A percentile compares a stretch with the other conserved stretches of the same genome.
phyloP scores from a whole-genome alignment of 2,329 filamentous ascomycete species.

The Mollisia scopiformis region DNA sequence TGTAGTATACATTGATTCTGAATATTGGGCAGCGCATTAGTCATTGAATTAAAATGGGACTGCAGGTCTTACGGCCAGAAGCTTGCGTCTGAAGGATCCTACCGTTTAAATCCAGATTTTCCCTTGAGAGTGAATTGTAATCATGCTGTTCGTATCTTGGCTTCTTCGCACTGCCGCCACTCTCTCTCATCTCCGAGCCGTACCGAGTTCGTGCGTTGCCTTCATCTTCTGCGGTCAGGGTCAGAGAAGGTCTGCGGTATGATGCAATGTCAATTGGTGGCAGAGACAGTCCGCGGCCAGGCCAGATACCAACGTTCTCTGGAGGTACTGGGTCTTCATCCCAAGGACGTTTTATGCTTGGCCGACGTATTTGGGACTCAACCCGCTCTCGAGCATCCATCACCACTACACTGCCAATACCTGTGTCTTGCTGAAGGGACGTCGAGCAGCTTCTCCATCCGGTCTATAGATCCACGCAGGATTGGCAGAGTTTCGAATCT shows the following conservation, averaged over 20 bases:
- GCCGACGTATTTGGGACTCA: conserved; percentile 29
- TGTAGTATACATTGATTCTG: conserved; percentile 22
- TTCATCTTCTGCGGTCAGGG: conserved; percentile 11
- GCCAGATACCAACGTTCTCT: conserved; percentile 23
- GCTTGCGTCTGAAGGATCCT: conserved; percentile 18
- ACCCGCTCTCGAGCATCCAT: conserved; percentile 36
- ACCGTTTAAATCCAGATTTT: conserved; percentile 20
- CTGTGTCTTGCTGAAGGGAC: conserved; percentile 28
- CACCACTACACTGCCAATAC: conserved; percentile 31
- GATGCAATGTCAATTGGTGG: conserved; percentile 31
- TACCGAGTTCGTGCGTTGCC: conserved; percentile 16
- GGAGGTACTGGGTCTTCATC: conserved; percentile 24
- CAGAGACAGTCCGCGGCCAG: conserved; percentile 26
- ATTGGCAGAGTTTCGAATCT: not conserved
- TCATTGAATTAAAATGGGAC: not conserved
- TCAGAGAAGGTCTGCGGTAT: conserved; percentile 18
- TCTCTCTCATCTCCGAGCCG: conserved; percentile 21
- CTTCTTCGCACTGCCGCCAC: conserved; percentile 25
- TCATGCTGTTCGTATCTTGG: conserved; percentile 27
- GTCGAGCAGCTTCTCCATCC: conserved; percentile 30
- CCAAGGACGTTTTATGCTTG: conserved; percentile 35
- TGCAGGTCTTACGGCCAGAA: conserved; percentile 24
- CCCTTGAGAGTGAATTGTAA: conserved; percentile 21
- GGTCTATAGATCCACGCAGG: conserved; percentile 33
- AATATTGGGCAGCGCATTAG: conserved; percentile 15